Percentiles rank a stretch among this genome's conserved stretches.
These are phyloP conservation scores for Cyclotella atomus DNA, from an alignment of 108 stramenopile species.

Conservation along the genomic window DNA sequence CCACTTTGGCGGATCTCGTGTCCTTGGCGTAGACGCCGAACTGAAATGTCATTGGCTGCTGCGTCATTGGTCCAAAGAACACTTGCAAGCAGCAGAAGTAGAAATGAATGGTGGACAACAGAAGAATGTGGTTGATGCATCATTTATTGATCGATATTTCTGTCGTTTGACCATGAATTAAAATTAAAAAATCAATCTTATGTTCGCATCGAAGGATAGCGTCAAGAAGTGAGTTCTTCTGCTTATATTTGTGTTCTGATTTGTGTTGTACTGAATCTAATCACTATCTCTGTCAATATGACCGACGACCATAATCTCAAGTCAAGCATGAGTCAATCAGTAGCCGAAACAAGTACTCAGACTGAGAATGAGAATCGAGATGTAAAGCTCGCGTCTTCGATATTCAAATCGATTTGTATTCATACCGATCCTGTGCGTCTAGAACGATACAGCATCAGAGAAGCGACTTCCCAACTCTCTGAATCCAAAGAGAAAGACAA, in stretches of 20 bases:
- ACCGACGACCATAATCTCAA: too few relatives aligned
- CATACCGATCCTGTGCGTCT: neutral
- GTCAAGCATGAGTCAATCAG: neutral
- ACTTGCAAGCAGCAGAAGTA: neutral
- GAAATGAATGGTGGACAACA: neutral
- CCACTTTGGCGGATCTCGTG: neutral
- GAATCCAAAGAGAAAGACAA: neutral
- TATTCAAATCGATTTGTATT: neutral
- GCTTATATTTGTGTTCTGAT: too few relatives aligned
- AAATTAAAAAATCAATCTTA: too few relatives aligned
- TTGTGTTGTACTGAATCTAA: too few relatives aligned
- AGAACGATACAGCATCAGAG: neutral
- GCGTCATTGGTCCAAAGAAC: neutral
- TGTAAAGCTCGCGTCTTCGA: neutral
- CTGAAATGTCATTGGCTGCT: neutral
- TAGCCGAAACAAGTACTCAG: too few relatives aligned
- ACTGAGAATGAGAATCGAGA: neutral
- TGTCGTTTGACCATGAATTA: too few relatives aligned
- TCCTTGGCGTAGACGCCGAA: slow-evolving; percentile 16
- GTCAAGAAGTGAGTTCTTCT: too few relatives aligned
- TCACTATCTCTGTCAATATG: too few relatives aligned
- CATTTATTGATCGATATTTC: too few relatives aligned
- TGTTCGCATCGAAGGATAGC: neutral
- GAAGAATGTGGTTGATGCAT: too few relatives aligned
- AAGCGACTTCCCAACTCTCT: neutral